These are phyloP conservation scores for Auricularia auricula-judae DNA, from an alignment of 768 basidiomycete genomes.

Conservation along the genomic window DNA sequence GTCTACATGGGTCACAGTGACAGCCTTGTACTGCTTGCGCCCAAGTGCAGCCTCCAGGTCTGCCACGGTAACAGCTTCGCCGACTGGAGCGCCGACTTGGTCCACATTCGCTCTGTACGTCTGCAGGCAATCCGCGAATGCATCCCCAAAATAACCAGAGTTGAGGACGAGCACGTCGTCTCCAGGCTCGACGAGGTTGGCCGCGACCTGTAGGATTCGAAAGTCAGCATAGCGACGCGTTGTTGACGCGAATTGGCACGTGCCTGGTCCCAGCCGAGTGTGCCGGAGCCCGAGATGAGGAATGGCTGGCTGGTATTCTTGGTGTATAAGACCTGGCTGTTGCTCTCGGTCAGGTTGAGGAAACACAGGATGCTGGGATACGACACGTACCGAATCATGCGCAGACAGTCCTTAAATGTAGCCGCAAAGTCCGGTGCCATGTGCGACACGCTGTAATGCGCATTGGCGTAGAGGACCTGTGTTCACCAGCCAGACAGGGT, in stretches of 20 bases:
- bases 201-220: slow-evolving; percentile 47
- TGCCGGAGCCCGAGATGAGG: slow-evolving; percentile 88
- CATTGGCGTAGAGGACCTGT: slow-evolving; percentile 86
- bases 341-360: slow-evolving; percentile 1
- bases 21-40: slow-evolving; percentile 72
- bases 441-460: slow-evolving; percentile 83
- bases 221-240: background rate
- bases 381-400: slow-evolving; percentile 56
- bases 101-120: slow-evolving; percentile 85
- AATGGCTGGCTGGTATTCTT: slow-evolving; percentile 69
- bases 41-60: slow-evolving; percentile 60
- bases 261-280: slow-evolving; percentile 93
- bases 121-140: slow-evolving; percentile 76
- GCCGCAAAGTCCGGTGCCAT: slow-evolving; percentile 81
- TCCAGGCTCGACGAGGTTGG: slow-evolving; percentile 79
- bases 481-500: background rate
- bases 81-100: slow-evolving; percentile 73
- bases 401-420: slow-evolving; percentile 80
- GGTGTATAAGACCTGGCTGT: slow-evolving; percentile 67
- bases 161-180: slow-evolving; percentile 76
- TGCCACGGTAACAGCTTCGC: slow-evolving; percentile 51
- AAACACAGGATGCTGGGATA: background rate
- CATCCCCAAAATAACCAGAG: slow-evolving; percentile 90
- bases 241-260: slow-evolving; percentile 11
- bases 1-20: slow-evolving; percentile 94